These are phyloP conservation scores for Tympanopsis confertula DNA, from an alignment of 2,329 filamentous ascomycete species.

Conservation along the genomic window DNA sequence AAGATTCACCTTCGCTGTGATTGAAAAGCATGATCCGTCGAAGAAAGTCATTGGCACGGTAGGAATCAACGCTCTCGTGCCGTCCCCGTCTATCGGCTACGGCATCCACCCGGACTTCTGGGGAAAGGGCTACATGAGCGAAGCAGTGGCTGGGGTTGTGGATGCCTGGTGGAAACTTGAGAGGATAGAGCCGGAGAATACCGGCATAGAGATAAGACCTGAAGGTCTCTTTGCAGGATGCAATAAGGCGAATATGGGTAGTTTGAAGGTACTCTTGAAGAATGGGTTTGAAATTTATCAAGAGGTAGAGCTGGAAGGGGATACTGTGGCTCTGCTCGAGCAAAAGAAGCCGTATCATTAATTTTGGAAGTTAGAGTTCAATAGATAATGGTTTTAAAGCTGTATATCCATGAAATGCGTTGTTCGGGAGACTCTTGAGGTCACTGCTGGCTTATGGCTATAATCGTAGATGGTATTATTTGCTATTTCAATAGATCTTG, in stretches of 20 bases:
- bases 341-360: too few relatives aligned
- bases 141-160: conserved; percentile 10
- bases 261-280: not conserved
- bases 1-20: not conserved
- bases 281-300: not conserved
- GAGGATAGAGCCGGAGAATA: not conserved
- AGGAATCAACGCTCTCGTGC: conserved; percentile 8
- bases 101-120: conserved; percentile 12
- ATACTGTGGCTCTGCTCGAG: not conserved
- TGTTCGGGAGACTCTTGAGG: too few relatives aligned
- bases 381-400: too few relatives aligned
- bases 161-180: conserved; percentile 10
- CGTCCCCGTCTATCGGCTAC: conserved; percentile 10
- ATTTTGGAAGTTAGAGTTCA: too few relatives aligned
- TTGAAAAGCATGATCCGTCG: not conserved
- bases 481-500: too few relatives aligned
- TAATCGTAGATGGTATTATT: too few relatives aligned
- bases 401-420: too few relatives aligned
- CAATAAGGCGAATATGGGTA: not conserved
- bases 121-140: conserved; percentile 11
- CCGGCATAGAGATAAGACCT: too few relatives aligned
- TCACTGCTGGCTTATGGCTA: too few relatives aligned
- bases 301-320: not conserved
- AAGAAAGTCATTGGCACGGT: conserved; percentile 6
- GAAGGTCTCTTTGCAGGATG: not conserved